Conservation (phyloP, 1,139 yeast species). For the Pichia norvegensis region DNA sequence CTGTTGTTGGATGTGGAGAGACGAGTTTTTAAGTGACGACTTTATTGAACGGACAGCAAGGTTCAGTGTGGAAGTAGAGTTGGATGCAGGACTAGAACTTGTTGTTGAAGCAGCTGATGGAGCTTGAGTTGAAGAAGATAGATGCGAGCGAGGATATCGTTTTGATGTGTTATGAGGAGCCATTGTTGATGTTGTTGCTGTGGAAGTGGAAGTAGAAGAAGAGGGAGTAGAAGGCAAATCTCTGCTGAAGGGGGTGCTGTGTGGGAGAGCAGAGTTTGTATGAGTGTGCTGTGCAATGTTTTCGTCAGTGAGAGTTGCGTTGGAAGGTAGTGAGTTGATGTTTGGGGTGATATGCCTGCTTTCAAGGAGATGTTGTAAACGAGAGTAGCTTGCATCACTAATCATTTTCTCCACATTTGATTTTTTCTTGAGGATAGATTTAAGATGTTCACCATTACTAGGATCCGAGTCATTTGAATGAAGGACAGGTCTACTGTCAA, state of each 20-base stretch:
- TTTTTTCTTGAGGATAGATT: constrained; percentile 49
- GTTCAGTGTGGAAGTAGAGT: neutral
- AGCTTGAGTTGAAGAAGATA: neutral
- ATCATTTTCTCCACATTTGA: constrained; percentile 49
- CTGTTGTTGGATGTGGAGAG: constrained; percentile 6
- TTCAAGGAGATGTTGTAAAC: constrained; percentile 33
- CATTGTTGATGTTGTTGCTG: neutral
- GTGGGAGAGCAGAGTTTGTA: neutral
- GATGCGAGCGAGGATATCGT: neutral
- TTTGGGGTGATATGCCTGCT: constrained; percentile 21
- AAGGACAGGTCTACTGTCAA: neutral
- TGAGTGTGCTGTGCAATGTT: neutral
- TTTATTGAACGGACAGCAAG: constrained; percentile 9
- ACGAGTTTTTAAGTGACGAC: constrained; percentile 15
- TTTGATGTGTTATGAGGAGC: neutral
- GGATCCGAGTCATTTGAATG: neutral
- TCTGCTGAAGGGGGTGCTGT: neutral
- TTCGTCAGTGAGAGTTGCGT: constrained; percentile 1
- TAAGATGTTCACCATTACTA: constrained; percentile 28
- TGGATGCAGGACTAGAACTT: neutral
- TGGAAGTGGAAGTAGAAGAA: neutral
- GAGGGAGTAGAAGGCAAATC: too few relatives aligned
- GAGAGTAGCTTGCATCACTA: constrained; percentile 43
- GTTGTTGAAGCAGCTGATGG: neutral
- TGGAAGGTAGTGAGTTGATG: constrained; percentile 14